phyloP scores from a whole-genome alignment of 129 eudicot genomes.

The Arctium lappa region DNA sequence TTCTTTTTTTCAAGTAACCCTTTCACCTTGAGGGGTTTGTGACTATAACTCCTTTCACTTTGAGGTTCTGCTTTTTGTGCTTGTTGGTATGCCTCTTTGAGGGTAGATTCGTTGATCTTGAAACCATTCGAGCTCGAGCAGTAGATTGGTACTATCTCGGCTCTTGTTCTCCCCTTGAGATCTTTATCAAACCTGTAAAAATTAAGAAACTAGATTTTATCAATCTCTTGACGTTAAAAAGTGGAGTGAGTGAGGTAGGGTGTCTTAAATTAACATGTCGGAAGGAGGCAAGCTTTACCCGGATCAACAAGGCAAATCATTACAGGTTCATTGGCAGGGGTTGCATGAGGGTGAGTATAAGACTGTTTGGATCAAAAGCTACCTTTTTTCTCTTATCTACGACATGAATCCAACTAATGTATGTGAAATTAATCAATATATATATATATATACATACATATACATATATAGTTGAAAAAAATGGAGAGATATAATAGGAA shows the following conservation, averaged over 20 bases:
- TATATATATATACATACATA: no score
- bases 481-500: neutral
- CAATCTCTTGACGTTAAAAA: neutral
- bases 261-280: neutral
- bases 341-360: conserved; percentile 75
- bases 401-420: conserved; percentile 63
- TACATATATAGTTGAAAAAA: no score
- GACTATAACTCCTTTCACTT: conserved; percentile 74
- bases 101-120: conserved; percentile 55
- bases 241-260: neutral
- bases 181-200: conserved; percentile 40
- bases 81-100: conserved; percentile 58
- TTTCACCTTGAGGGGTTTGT: conserved; percentile 70
- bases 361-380: conserved; percentile 48
- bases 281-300: conserved; percentile 70
- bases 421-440: conserved; percentile 21
- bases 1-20: no score
- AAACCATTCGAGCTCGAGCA: conserved; percentile 65
- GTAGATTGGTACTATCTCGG: conserved; percentile 66
- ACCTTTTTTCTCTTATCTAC: conserved; percentile 67
- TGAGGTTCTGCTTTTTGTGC: conserved; percentile 64
- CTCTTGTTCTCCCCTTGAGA: conserved; percentile 49
- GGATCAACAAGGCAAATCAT: conserved; percentile 68
- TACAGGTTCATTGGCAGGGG: conserved; percentile 75
- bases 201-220: neutral